Base-by-base conservation (phyloP, 2,329 filamentous ascomycete genomes). In the Fusarium cicatricum region DNA sequence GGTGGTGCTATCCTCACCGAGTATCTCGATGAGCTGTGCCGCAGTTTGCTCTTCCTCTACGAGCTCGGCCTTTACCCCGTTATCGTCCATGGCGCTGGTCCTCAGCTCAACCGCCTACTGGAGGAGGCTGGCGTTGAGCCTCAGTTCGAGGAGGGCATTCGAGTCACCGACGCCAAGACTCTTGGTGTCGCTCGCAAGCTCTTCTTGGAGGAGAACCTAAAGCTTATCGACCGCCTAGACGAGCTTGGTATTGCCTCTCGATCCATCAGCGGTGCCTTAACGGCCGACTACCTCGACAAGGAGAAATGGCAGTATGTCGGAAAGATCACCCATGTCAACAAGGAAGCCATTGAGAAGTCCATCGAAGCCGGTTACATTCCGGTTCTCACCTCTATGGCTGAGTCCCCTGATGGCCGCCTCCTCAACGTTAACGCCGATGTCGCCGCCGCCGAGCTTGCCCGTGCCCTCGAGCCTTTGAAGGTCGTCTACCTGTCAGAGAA, bases 401-500 rank as follows among this genome's bases (percentile, higher is more conserved):
- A 98, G 81, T 93, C 90, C 17, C 83, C 88, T 40, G 92, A 97
- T 62, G 95, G 95, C 9, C 92, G 94, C 75, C 88, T 98, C 45
- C 83, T 99, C 62, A 99, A 99, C 72, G 95, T 99, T 74, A 99
- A 99, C 71, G 95, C 95, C 31, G 95, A 99, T 75, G 94, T 97
- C 58, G 94, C 94, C 31, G 95, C 95, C 26, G 93, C 93, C 63
- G 94, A 97, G 78, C 82, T 99, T 58, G 94, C 95, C 19, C 88
- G 91, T 56, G 87, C 90, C 52, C 81, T 99, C 48, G 89, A 98
- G 77, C 95, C 95, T 21, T 80, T 98, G 70, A 99, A 99, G 86
- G 94, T 98, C 58, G 93, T 99, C 56, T 99, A 97, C 74, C 83
- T 98, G n/a, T 96, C 92, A 5, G 95, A 99, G 80, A 98, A 98